These are phyloP conservation scores for Pichia sp. DNA, from an alignment of 1,139 yeast species.

Conservation along the genomic window DNA sequence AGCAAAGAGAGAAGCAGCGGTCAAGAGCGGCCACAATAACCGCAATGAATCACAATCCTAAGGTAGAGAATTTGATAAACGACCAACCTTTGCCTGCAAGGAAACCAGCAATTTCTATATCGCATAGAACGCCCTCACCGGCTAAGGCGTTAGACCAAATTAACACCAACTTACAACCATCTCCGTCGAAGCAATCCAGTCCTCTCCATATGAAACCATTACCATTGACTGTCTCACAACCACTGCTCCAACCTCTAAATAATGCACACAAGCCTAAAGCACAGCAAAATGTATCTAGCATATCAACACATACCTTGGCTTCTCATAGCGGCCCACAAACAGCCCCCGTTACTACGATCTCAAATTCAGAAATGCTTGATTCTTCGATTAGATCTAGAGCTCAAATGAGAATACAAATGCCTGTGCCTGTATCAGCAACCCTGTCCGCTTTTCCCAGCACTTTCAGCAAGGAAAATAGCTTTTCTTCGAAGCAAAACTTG, in stretches of 20 bases:
- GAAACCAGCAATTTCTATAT: conserved; percentile 21
- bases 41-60: conserved; percentile 7
- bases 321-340: conserved; percentile 27
- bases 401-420: conserved; percentile 46
- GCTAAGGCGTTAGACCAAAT: conserved; percentile 22
- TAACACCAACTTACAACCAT: conserved; percentile 19
- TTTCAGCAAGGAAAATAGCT: conserved; percentile 5
- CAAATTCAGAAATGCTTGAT: conserved; percentile 16
- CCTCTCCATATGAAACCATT: conserved; percentile 57
- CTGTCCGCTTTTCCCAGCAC: conserved; percentile 3
- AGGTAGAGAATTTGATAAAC: conserved; percentile 11
- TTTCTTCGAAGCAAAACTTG: neutral
- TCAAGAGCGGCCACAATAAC: conserved; percentile 45
- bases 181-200: conserved; percentile 23
- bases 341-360: conserved; percentile 23
- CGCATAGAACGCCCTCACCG: conserved; percentile 30
- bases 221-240: conserved; percentile 37
- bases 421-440: conserved; percentile 38
- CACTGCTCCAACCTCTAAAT: conserved; percentile 60
- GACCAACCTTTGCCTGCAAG: conserved; percentile 21
- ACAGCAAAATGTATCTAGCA: conserved; percentile 6
- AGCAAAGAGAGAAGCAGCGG: conserved; percentile 37
- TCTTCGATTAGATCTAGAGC: conserved; percentile 27
- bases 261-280: conserved; percentile 32
- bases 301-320: conserved; percentile 9